Conservation (phyloP, 176 grass and related monocot genomes). For the Ensete glaucum region DNA sequence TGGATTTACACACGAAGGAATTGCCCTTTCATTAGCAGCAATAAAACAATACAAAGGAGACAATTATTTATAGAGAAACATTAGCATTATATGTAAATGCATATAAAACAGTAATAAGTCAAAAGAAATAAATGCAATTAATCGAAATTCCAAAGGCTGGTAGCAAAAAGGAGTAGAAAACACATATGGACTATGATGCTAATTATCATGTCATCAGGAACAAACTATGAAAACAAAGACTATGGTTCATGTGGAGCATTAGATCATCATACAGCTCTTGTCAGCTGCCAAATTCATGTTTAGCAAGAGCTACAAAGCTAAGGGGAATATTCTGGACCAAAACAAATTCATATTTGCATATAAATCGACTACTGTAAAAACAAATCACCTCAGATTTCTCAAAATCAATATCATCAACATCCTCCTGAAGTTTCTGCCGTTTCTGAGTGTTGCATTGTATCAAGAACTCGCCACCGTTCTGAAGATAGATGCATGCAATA, state of each 20-base stretch:
- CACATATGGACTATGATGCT: background rate
- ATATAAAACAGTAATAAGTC: no score
- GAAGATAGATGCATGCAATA: conserved; percentile 25
- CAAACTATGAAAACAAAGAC: background rate
- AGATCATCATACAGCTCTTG: background rate
- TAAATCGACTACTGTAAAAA: background rate
- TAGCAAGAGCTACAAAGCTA: background rate
- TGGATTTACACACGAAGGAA: no score
- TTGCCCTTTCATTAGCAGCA: no score
- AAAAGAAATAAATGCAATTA: no score
- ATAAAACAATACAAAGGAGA: no score
- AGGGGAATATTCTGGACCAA: no score
- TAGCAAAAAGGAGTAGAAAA: background rate
- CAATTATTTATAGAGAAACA: no score
- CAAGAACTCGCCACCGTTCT: conserved; percentile 75
- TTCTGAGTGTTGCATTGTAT: conserved; percentile 87
- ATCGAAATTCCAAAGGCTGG: no score
- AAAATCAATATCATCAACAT: conserved; percentile 26
- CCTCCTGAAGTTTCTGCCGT: conserved; percentile 55
- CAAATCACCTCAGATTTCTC: conserved; percentile 53
- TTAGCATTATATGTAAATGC: no score
- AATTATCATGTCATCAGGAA: background rate
- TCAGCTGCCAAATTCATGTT: background rate
- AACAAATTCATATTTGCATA: background rate
- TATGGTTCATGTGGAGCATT: background rate